A percentile compares a stretch with the other conserved stretches of the same genome.
Conservation (phyloP, 441 rosid genomes). For the Populus hybrid region DNA sequence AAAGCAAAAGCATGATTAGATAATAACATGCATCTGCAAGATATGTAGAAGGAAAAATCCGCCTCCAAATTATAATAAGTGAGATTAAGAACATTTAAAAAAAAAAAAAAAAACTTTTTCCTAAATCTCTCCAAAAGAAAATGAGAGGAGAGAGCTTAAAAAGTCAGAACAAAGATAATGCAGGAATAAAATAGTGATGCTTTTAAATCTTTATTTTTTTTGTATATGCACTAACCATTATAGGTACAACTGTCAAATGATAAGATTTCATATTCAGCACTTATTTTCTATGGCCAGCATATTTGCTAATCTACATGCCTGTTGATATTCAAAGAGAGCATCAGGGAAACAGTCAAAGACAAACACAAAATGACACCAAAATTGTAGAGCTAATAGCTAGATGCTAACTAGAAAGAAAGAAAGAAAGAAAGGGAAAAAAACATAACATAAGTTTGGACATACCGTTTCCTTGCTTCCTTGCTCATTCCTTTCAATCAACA, state of each 20-base stretch:
- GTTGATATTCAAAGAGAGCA: not conserved
- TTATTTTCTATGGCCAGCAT: not conserved
- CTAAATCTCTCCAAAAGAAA: not conserved
- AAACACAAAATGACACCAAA: slow-evolving; percentile 6
- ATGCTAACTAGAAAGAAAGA: slow-evolving; percentile 71
- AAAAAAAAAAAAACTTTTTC: no score
- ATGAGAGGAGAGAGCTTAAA: not conserved
- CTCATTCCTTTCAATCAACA: slow-evolving; percentile 64
- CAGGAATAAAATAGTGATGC: not conserved
- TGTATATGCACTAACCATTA: not conserved
- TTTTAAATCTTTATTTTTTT: not conserved
- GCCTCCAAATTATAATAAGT: not conserved
- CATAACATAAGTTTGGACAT: slow-evolving; percentile 16
- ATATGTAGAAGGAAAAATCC: not conserved
- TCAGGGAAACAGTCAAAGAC: not conserved
- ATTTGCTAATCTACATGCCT: not conserved
- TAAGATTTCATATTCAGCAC: not conserved
- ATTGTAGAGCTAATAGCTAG: slow-evolving; percentile 10
- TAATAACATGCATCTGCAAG: not conserved
- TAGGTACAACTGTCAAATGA: no score
- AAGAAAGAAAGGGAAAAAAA: not conserved
- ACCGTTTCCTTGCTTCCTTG: slow-evolving; percentile 54
- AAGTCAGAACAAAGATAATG: not conserved
- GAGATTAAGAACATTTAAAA: not conserved
- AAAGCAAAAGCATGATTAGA: not conserved